A percentile compares a stretch with the other conserved stretches of the same genome.
Conservation (phyloP, 352 stramenopile genomes). For the Pythium plurisporium region DNA sequence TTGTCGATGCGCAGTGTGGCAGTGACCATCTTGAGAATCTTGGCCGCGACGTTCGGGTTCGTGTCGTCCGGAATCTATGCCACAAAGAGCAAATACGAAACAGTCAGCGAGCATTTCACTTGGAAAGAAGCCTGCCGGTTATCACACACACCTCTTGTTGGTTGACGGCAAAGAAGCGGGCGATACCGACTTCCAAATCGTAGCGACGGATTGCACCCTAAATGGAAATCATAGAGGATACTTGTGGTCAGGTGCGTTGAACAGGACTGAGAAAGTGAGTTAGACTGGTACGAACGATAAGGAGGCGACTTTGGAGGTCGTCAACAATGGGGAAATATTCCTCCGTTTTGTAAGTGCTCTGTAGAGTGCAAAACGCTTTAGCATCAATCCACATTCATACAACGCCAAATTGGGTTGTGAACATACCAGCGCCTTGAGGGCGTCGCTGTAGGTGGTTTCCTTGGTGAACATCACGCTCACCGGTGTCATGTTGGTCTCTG, state of each 20-base stretch:
- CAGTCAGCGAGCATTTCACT: no score
- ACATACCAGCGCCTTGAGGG: constrained; percentile 54
- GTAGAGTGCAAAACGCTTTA: no score
- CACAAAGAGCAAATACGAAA: no score
- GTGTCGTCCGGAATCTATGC: constrained; percentile 63
- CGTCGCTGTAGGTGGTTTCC: constrained; percentile 73
- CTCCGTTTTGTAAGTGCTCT: constrained; percentile 71
- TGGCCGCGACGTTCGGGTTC: constrained; percentile 51
- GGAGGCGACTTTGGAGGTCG: constrained; percentile 34
- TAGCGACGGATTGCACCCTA: constrained; percentile 63
- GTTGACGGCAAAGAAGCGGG: constrained; percentile 66
- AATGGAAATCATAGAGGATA: not conserved
- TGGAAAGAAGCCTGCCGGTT: no score
- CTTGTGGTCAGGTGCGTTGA: no score
- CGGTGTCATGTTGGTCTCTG: constrained; percentile 62
- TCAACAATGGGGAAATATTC: constrained; percentile 82
- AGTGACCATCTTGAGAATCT: constrained; percentile 68
- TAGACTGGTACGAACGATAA: constrained; percentile 51
- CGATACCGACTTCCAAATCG: constrained; percentile 73
- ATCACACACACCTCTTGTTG: constrained; percentile 51
- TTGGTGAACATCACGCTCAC: constrained; percentile 55
- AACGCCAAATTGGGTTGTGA: not conserved
- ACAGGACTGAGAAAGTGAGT: no score
- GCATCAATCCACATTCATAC: no score
- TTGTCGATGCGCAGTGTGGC: constrained; percentile 70